Evolutionary conservation across 2,329 filamentous ascomycete genomes (phyloP).

Genomic region (Cladosporium sp.): DNA sequence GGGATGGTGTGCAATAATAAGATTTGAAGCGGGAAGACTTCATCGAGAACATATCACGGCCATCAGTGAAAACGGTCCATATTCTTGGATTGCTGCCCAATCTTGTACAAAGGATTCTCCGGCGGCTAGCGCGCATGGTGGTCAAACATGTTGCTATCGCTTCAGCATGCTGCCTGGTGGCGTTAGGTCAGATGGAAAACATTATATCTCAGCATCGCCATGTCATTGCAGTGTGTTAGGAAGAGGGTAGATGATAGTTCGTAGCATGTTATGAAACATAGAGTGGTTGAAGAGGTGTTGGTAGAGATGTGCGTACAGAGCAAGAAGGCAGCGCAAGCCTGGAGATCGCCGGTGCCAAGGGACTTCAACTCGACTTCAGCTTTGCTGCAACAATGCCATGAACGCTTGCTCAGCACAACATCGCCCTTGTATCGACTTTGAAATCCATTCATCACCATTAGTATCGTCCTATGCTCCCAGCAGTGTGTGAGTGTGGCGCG

Average conservation of each 20-base stretch:
- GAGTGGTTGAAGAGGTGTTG: neutral
- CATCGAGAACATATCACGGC: neutral
- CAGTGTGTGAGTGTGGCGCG: accelerated
- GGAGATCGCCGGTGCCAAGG: neutral
- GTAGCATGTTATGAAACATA: neutral
- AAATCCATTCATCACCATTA: neutral
- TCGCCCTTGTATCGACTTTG: neutral
- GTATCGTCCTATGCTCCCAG: neutral
- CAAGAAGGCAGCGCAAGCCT: neutral
- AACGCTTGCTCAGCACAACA: neutral
- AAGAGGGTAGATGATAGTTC: neutral
- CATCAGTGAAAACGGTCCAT: neutral
- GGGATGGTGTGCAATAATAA: neutral
- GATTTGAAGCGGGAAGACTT: neutral
- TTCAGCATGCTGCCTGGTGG: neutral
- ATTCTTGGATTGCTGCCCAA: neutral
- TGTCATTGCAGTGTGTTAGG: neutral
- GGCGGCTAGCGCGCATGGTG: neutral
- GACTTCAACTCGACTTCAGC: neutral
- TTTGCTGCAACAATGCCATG: neutral
- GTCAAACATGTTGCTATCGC: neutral
- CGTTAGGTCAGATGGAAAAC: neutral
- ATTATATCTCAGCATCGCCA: neutral
- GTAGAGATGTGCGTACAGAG: neutral
- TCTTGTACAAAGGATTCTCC: neutral